Evolutionary conservation across 1,139 yeast species (phyloP).

Genomic region (Geotrichum candidum): DNA sequence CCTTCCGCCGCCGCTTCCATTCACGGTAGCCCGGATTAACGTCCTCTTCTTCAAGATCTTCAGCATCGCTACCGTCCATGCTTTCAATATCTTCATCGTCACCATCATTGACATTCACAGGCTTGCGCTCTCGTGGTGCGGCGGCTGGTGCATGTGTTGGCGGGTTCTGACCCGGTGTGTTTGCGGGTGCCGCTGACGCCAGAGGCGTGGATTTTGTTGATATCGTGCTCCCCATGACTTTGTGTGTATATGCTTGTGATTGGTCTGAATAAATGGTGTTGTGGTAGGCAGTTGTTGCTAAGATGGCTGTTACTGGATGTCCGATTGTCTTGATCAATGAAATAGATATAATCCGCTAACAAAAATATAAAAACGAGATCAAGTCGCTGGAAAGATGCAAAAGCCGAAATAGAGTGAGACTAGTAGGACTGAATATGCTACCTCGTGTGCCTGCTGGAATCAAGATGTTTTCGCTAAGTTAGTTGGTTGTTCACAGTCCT

Average conservation of each 20-base stretch:
- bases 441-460: neutral
- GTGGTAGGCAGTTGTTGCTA: neutral
- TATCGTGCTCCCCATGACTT: neutral
- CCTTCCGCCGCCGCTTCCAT: slow-evolving; percentile 30
- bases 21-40: slow-evolving; percentile 30
- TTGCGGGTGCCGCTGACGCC: neutral
- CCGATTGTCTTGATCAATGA: neutral
- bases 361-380: neutral
- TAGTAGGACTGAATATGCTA: neutral
- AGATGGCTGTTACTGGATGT: neutral
- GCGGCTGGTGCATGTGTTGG: neutral
- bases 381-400: neutral
- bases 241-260: neutral
- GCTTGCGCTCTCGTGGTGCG: neutral
- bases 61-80: slow-evolving; percentile 4
- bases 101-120: neutral
- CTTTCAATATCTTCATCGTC: slow-evolving; percentile 7
- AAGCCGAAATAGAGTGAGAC: neutral
- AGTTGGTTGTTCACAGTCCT: neutral
- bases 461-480: neutral
- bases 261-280: neutral
- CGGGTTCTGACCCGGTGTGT: neutral
- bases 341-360: neutral
- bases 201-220: neutral
- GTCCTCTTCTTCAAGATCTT: slow-evolving; percentile 27